Evolutionary conservation across 805 yeast genomes (phyloP), one percentile per base, ranked within the genome.

Genomic region (Pichia nanzhaoensis): DNA sequence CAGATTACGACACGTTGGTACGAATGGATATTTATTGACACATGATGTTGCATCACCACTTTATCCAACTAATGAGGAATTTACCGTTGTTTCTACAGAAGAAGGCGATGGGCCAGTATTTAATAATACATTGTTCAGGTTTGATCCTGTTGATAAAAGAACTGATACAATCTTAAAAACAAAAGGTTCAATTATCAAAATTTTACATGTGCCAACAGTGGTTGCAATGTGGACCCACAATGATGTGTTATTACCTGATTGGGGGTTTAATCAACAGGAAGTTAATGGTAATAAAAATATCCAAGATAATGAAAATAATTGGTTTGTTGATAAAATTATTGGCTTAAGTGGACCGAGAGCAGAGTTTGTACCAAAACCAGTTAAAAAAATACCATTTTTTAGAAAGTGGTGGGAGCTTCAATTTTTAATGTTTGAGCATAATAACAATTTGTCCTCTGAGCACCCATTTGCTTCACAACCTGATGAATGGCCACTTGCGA

Each of bases 401-500:
- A 74, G 70, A 49, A 93, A 93, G 65, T 93, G 95, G 89, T 70
- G 79, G 66, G 98, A 93, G 66, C 71, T 90, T 50, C 99, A 93
- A 68, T 65, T 72, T 27, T 71, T 77, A 49, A 93, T 93, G 99
- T 89, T 93, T 71, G 78, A 80, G 50, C 96, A 90, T 59, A 93
- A 93, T 68, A 93, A 91, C 68, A 80, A 82, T 54, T 73, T 93
- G 53, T 74, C 89, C 1, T 74, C 90, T 14, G 88, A 85, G 21
- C 99, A 93, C 66, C 99, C 99, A 38, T 93, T 86, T 70, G 96
- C 97, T 9, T 88, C 97, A 4, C 81, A 79, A 51, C 99, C 99
- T 2, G 75, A 79, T 52, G 69, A 82, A 7, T 93, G 99, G 99
- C 99, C 99, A 17, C 72, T 86, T 51, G 76, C 93, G 45, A 64